Conservation (phyloP, 768 basidiomycete species). For the Dioszegia hungarica region DNA sequence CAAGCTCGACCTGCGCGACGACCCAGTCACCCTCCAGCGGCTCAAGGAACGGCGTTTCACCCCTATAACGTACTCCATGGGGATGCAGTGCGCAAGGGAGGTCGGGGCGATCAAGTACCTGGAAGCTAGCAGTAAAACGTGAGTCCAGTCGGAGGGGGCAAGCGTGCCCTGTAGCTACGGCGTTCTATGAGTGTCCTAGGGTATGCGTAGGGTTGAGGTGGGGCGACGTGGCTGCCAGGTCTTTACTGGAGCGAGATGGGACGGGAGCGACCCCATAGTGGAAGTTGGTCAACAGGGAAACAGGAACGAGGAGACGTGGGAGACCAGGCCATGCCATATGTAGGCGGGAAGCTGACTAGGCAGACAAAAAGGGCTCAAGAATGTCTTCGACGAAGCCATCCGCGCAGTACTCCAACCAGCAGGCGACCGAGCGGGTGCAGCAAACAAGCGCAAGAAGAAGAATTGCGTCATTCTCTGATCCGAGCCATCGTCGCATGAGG, state of each 20-base stretch:
- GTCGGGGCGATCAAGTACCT: constrained; percentile 80
- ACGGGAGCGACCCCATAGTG: no score
- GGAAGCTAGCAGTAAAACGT: constrained; percentile 45
- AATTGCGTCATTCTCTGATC: constrained; percentile 50
- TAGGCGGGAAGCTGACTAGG: background rate
- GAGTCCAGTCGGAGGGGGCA: constrained; percentile 15
- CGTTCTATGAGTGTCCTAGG: no score
- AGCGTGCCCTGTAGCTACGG: no score
- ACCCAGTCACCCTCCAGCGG: constrained; percentile 85
- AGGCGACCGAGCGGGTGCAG: constrained; percentile 20
- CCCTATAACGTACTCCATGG: constrained; percentile 79
- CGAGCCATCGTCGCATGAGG: no score
- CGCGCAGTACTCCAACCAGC: constrained; percentile 65
- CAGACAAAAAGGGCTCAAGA: constrained; percentile 98
- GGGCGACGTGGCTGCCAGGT: no score
- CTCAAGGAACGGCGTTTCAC: constrained; percentile 93
- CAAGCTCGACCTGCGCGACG: constrained; percentile 95
- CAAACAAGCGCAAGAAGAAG: constrained; percentile 49
- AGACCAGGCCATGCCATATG: no score
- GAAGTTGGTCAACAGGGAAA: no score
- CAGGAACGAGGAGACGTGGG: no score
- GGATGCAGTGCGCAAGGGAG: constrained; percentile 83
- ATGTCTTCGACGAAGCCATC: constrained; percentile 98
- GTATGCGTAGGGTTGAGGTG: no score
- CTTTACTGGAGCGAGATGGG: no score